phyloP scores from a whole-genome alignment of 495 filamentous ascomycete species.

The Penicillium roqueforti region DNA sequence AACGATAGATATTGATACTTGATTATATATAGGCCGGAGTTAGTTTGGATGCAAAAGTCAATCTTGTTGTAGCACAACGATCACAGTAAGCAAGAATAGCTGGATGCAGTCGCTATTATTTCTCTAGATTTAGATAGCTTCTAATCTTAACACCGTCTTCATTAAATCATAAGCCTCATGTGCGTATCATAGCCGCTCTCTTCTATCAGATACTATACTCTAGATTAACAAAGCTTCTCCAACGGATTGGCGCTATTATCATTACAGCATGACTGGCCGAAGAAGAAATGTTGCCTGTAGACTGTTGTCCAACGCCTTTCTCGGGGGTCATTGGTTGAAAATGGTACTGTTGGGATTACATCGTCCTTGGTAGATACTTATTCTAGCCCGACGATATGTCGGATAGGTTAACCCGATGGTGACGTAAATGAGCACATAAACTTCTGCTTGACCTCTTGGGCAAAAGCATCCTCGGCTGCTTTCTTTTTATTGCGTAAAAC shows the following conservation, averaged over 20 bases:
- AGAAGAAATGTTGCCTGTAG: neutral
- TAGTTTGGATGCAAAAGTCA: neutral
- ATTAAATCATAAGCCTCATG: too few relatives aligned
- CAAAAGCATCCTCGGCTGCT: too few relatives aligned
- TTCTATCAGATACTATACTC: neutral
- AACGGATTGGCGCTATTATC: too few relatives aligned
- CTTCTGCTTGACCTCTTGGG: neutral
- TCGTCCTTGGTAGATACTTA: neutral
- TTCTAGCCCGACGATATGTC: neutral
- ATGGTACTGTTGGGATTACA: too few relatives aligned
- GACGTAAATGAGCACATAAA: conserved; percentile 6
- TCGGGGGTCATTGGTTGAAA: neutral
- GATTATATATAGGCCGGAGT: neutral
- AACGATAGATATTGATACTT: too few relatives aligned
- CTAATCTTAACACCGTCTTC: neutral
- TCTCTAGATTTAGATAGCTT: neutral
- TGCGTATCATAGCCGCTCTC: too few relatives aligned
- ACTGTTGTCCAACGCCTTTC: neutral
- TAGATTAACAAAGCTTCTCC: neutral
- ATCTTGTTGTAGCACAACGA: neutral
- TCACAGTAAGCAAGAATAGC: too few relatives aligned
- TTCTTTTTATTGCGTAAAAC: too few relatives aligned
- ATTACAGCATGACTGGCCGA: too few relatives aligned
- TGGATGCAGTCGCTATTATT: neutral
- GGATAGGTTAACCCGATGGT: neutral